phyloP scores from a whole-genome alignment of 2,329 filamentous ascomycete species.

The Helicocarpus griseus region DNA sequence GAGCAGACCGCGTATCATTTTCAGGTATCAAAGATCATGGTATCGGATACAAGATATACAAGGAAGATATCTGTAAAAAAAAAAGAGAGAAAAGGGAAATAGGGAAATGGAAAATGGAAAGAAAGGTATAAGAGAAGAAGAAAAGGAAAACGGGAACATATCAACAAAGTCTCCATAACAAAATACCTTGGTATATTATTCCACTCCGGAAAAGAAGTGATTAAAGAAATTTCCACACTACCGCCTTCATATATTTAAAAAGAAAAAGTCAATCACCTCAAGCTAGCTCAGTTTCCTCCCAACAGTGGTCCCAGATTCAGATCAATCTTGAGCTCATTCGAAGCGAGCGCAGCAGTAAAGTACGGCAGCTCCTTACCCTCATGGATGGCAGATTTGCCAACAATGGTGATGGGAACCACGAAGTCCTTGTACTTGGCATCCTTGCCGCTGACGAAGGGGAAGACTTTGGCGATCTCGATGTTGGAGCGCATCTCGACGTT shows the following conservation, averaged over 20 bases:
- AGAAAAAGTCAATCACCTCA: neutral
- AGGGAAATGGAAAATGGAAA: neutral
- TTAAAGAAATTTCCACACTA: neutral
- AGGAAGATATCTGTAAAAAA: neutral
- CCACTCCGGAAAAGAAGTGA: slow-evolving; percentile 1
- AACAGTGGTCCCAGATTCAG: slow-evolving; percentile 30
- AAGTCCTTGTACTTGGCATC: slow-evolving; percentile 34
- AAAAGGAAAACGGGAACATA: neutral
- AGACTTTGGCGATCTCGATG: slow-evolving; percentile 35
- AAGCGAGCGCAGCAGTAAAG: slow-evolving; percentile 42
- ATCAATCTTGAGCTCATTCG: slow-evolving; percentile 36
- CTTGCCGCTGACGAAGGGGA: slow-evolving; percentile 18
- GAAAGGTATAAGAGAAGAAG: slow-evolving; percentile 5
- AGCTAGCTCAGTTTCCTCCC: too few species aligned
- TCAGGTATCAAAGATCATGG: neutral
- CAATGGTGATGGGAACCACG: slow-evolving; percentile 42
- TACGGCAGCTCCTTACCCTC: slow-evolving; percentile 44
- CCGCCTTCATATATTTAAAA: too few species aligned
- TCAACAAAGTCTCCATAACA: neutral
- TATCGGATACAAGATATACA: neutral
- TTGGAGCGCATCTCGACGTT: slow-evolving; percentile 39
- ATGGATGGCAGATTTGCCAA: slow-evolving; percentile 39
- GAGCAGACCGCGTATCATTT: neutral
- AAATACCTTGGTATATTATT: too few species aligned
- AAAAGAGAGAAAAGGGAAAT: neutral